Evolutionary conservation across 208 protist species (phyloP), one percentile per base, ranked within the genome.

Genomic region (Wallacemonas sp.): DNA sequence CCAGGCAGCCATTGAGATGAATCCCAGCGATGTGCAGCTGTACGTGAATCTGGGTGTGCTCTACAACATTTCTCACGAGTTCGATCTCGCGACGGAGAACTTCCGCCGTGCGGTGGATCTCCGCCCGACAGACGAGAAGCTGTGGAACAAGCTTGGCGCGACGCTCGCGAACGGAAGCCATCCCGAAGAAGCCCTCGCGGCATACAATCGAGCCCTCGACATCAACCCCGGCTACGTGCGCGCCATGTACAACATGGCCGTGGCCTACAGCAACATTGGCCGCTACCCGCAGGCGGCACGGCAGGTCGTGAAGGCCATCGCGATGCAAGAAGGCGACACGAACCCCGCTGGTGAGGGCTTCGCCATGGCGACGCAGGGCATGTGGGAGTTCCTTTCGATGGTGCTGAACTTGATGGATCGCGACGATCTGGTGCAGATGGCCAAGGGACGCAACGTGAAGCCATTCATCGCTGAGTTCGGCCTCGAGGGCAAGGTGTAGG

Each of bases 131-230:
- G 85, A 91, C 48, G 72, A 81, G 21, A 75, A 81, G 59, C 73
- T 95, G 55, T 97, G 92, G 89, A 97, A 97, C 76, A 94, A 94
- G 81, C 78, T 97, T 26, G 92, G 92, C 17, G 92, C 92, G 8
- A 90, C 92, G 32, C 77, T 94, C 33, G 92, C 92, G 22, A 97
- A 97, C 60, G 81, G 79, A 13, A 81, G 80, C 65, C 66, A 78
- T 36, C 68, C 81, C 6, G 70, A 83, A 17, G 79, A 94, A 53
- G 92, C 92, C 1, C 70, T 97, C 26, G 84, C 86, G 38, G 89
- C 89, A 27, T 97, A 97, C 78, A 87, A 87, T 41, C 73, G 64
- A 27, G 89, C 92, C 10, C 80, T 97, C 19, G 87, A 94, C 68
- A 85, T 97, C 64, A 95, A 93, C 70, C 92, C 92, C 12, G 85